phyloP scores from a whole-genome alignment of 352 stramenopile species.

The Peronospora belbahrii region DNA sequence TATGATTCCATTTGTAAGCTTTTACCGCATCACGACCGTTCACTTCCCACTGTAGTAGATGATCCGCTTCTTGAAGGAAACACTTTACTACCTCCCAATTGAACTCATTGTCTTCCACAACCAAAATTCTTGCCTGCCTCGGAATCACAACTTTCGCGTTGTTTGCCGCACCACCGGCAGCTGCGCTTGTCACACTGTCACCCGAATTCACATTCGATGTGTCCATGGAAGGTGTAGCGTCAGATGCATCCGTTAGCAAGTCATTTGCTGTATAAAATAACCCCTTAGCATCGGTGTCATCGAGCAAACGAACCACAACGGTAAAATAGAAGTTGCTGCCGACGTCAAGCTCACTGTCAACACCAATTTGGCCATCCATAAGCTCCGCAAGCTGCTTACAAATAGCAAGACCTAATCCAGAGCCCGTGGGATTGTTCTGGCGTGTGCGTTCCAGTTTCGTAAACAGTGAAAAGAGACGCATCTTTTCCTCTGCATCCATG shows the following conservation, averaged over 20 bases:
- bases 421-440: conserved; percentile 84
- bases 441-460: conserved; percentile 72
- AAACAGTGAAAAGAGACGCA: conserved; percentile 72
- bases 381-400: conserved; percentile 85
- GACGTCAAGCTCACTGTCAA: conserved; percentile 71
- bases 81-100: conserved; percentile 78
- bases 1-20: conserved; percentile 40
- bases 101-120: conserved; percentile 74
- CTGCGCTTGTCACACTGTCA: conserved; percentile 34
- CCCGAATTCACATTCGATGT: conserved; percentile 35
- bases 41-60: conserved; percentile 62
- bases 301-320: conserved; percentile 55
- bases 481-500: conserved; percentile 79
- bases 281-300: conserved; percentile 37
- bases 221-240: conserved; percentile 2
- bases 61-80: conserved; percentile 64
- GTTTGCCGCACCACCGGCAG: conserved; percentile 16
- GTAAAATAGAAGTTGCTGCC: conserved; percentile 85
- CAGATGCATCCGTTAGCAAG: conserved; percentile 29
- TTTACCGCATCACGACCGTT: conserved; percentile 61
- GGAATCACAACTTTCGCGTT: conserved; percentile 38
- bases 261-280: conserved; percentile 47
- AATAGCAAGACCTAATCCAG: conserved; percentile 77
- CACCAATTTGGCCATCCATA: conserved; percentile 83
- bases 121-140: conserved; percentile 51